A percentile compares a stretch with the other conserved stretches of the same genome.
phyloP scores from a whole-genome alignment of 768 basidiomycete species.

The Auricularia cornea region DNA sequence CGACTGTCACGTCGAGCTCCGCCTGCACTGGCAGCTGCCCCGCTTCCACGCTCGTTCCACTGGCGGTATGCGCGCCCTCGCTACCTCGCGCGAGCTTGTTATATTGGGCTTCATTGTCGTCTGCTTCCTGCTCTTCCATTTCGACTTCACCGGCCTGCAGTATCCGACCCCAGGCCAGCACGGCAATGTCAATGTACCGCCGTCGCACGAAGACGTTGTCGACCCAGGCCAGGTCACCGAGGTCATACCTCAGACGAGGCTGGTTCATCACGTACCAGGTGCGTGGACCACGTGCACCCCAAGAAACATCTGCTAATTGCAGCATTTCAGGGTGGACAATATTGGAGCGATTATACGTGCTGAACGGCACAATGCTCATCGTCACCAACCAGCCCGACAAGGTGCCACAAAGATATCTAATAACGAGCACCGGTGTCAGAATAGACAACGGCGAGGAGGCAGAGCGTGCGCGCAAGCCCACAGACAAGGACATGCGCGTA shows the following conservation, averaged over 20 bases:
- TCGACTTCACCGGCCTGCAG: background rate
- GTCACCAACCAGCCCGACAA: conserved; percentile 63
- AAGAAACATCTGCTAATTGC: background rate
- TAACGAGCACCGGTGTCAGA: conserved; percentile 60
- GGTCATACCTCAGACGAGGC: conserved; percentile 47
- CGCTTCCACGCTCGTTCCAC: background rate
- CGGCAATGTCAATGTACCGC: too few relatives aligned
- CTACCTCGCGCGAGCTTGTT: background rate
- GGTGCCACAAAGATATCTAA: conserved; percentile 56
- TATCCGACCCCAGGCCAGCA: background rate
- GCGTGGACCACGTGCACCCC: conserved; percentile 10
- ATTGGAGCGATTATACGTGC: conserved; percentile 72
- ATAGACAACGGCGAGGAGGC: conserved; percentile 53
- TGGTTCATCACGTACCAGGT: conserved; percentile 75
- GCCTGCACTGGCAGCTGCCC: too few relatives aligned
- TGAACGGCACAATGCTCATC: conserved; percentile 75
- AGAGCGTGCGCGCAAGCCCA: conserved; percentile 54
- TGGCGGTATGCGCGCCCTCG: background rate
- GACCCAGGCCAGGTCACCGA: background rate
- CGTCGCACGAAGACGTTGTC: too few relatives aligned
- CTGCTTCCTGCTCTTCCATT: background rate
- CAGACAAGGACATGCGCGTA: conserved; percentile 69
- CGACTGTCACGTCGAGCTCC: too few relatives aligned
- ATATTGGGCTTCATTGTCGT: background rate
- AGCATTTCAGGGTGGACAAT: conserved; percentile 72